Percentiles rank a stretch among this genome's conserved stretches.
Conservation (phyloP, 208 protist genomes). For the Leptomonas pyrrhocoris region DNA sequence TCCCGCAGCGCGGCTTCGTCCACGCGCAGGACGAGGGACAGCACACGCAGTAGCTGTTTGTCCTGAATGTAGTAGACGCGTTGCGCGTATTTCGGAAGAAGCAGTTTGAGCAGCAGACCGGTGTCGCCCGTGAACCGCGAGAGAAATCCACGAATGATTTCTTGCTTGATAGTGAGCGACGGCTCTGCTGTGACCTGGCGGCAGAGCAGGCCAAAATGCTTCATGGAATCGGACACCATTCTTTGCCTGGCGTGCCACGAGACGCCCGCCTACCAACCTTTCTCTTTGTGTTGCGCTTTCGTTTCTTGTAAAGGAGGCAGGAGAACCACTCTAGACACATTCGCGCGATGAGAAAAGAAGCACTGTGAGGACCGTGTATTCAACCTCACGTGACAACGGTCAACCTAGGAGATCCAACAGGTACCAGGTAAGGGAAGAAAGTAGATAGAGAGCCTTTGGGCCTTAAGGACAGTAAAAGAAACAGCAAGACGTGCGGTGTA, state of each 20-base stretch:
- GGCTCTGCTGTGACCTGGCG: conserved; percentile 48
- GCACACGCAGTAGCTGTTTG: conserved; percentile 72
- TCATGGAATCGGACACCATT: conserved; percentile 19
- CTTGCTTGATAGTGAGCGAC: conserved; percentile 62
- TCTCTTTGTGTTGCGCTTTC: too few relatives aligned
- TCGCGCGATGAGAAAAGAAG: too few relatives aligned
- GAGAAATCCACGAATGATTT: conserved; percentile 64
- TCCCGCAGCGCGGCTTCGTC: conserved; percentile 44
- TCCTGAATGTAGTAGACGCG: conserved; percentile 80
- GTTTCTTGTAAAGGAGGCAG: too few relatives aligned
- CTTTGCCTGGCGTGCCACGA: neutral
- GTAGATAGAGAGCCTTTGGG: too few relatives aligned
- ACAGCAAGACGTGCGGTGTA: too few relatives aligned
- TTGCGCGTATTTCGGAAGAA: conserved; percentile 72
- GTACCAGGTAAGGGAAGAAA: too few relatives aligned
- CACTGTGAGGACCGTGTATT: too few relatives aligned
- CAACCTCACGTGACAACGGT: too few relatives aligned
- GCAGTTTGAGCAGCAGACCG: conserved; percentile 61
- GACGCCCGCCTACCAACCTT: neutral
- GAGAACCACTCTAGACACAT: too few relatives aligned
- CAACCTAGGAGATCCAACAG: too few relatives aligned
- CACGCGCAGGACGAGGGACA: conserved; percentile 40
- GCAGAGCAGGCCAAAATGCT: conserved; percentile 64
- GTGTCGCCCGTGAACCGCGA: conserved; percentile 53
- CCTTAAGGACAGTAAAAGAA: too few relatives aligned